Base-by-base conservation (phyloP, 345 rosid genomes). In the Fremontodendron californicum region DNA sequence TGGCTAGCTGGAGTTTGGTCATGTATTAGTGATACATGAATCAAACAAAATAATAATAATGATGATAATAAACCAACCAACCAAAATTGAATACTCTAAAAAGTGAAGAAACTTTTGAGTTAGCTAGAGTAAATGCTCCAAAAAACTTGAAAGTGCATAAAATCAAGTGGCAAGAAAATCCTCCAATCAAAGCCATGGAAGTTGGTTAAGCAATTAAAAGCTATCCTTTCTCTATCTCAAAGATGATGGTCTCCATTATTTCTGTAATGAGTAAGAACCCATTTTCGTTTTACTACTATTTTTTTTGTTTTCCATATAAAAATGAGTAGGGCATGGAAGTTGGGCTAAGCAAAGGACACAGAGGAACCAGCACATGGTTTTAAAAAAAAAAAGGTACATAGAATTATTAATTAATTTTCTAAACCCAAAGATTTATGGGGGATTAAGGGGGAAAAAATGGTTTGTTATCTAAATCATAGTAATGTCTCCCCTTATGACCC, bases 381-480 rank as follows among this genome's bases (percentile, higher is more conserved):
- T 45, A 0, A 6, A 6, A 42, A 7, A 42, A 40, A 40, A 45
- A 45, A 12, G 11, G 0, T 45, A 45, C 3, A 45, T 45, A 45
- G 2, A 45, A 10, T 45, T 45, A 9, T 46, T 46, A n/a, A n/a
- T n/a, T 1, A n/a, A n/a, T n/a, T n/a, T n/a, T n/a, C n/a, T n/a
- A n/a, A n/a, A n/a, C n/a, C n/a, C n/a, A n/a, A n/a, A 48, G 37
- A 55, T 2, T n/a, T 13, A 43, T 45, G 62, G 25, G 57, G 65
- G 72, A 52, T 70, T 70, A 63, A 49, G 57, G 27, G 8, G 0
- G 29, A 5, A 29, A 49, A 78, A 12, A 39, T 27, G 70, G 40
- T 19, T 75, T 76, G 73, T 82, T 82, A 76, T 80, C 84, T 43
- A 63, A 85, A 80, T 68, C 85, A 80, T 72, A 43, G 82, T 73